These are phyloP conservation scores for Juglanconis sp. DNA, from an alignment of 2,329 filamentous ascomycete species.

Conservation along the genomic window DNA sequence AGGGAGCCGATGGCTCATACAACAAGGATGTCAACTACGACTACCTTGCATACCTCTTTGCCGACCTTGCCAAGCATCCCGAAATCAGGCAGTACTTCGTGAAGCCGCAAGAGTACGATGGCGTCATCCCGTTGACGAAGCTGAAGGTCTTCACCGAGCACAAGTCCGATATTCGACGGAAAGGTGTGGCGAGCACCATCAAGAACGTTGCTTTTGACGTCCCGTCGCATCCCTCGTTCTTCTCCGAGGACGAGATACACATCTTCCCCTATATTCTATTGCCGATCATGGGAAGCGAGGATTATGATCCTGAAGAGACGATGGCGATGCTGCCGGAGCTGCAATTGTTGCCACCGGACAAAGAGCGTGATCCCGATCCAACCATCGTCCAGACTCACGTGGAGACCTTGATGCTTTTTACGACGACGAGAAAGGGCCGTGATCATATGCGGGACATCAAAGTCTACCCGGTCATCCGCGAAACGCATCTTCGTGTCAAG, in stretches of 20 bases:
- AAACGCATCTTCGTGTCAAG: constrained; percentile 75
- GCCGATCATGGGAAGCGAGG: constrained; percentile 83
- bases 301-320: constrained; percentile 83
- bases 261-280: constrained; percentile 85
- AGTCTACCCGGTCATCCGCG: constrained; percentile 85
- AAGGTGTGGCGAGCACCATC: constrained; percentile 93
- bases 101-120: constrained; percentile 70
- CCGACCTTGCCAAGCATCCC: constrained; percentile 81
- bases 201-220: constrained; percentile 91
- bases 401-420: constrained; percentile 81
- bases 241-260: constrained; percentile 71
- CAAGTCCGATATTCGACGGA: constrained; percentile 74
- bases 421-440: constrained; percentile 71
- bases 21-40: constrained; percentile 87
- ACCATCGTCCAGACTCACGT: constrained; percentile 82
- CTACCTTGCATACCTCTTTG: constrained; percentile 91
- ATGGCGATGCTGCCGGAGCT: constrained; percentile 85
- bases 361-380: constrained; percentile 74
- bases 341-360: constrained; percentile 85
- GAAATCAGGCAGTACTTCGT: constrained; percentile 75
- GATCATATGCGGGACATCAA: constrained; percentile 72
- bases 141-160: constrained; percentile 94
- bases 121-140: constrained; percentile 85
- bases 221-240: constrained; percentile 65
- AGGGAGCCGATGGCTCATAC: constrained; percentile 76